Evolutionary conservation across 2,329 filamentous ascomycete genomes (phyloP).

Genomic region (Parastagonospora avenae): DNA sequence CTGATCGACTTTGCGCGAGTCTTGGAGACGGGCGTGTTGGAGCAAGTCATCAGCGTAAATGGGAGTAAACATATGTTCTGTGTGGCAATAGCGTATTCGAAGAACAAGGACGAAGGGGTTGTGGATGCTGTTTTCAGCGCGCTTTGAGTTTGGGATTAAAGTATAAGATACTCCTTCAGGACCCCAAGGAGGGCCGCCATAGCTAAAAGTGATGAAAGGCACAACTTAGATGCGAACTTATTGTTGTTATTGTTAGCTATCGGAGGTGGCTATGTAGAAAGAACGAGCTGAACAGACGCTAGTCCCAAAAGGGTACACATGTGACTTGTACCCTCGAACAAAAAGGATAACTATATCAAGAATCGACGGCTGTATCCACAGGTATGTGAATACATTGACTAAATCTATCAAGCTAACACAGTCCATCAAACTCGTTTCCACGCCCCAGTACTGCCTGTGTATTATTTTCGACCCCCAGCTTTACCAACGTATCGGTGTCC

Average conservation of each 20-base stretch:
- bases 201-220: neutral
- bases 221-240: neutral
- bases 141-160: neutral
- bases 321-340: too few relatives aligned
- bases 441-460: conserved; percentile 39
- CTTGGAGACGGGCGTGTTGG: too few relatives aligned
- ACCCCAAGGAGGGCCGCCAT: neutral
- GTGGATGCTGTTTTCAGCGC: neutral
- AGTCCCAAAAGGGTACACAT: conserved; percentile 1
- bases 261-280: neutral
- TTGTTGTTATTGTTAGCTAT: neutral
- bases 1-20: too few relatives aligned
- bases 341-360: too few relatives aligned
- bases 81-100: too few relatives aligned
- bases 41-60: too few relatives aligned
- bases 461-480: conserved; percentile 24
- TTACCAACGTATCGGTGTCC: conserved; percentile 16
- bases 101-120: neutral
- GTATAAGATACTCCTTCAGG: neutral
- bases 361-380: neutral
- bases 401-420: conserved; percentile 8
- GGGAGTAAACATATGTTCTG: too few relatives aligned
- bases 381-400: neutral
- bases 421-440: conserved; percentile 26
- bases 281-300: conserved; percentile 1